phyloP scores from a whole-genome alignment of 352 stramenopile species.

The Globisporangium acanthophoron region DNA sequence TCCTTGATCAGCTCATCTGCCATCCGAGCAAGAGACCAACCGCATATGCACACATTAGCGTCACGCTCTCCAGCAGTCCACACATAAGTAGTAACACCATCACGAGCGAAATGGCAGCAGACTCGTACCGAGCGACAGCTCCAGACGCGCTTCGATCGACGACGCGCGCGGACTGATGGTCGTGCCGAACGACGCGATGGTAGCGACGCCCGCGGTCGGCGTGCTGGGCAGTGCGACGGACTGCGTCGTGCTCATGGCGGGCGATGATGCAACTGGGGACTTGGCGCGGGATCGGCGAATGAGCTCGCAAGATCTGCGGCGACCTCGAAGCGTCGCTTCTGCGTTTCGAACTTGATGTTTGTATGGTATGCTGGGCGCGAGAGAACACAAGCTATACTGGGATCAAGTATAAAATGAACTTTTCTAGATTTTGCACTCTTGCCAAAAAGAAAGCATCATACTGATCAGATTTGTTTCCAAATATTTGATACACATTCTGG shows the following conservation, averaged over 20 bases:
- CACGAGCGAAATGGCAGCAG: neutral
- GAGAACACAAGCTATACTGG: neutral
- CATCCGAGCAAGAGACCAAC: neutral
- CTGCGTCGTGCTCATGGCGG: slow-evolving; percentile 4
- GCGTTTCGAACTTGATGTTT: neutral
- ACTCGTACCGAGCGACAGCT: slow-evolving; percentile 34
- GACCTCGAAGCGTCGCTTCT: neutral
- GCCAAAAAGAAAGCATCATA: too few relatives aligned
- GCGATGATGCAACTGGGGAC: neutral
- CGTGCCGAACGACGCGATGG: neutral
- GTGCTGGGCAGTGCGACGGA: slow-evolving; percentile 6
- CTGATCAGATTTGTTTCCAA: too few relatives aligned
- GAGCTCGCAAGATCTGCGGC: neutral
- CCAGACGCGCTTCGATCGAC: slow-evolving; percentile 31
- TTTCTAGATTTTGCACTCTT: neutral
- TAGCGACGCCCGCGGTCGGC: slow-evolving; percentile 3
- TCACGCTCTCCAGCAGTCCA: neutral
- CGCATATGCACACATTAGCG: neutral
- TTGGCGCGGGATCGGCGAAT: slow-evolving; percentile 5
- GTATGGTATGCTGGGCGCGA: neutral
- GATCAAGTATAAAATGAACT: neutral
- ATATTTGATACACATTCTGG: too few relatives aligned
- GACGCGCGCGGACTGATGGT: slow-evolving; percentile 11
- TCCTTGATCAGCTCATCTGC: slow-evolving; percentile 69
- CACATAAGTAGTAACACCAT: neutral